Evolutionary conservation across 2,329 filamentous ascomycete genomes (phyloP).

Genomic region (Claviceps arundinis): DNA sequence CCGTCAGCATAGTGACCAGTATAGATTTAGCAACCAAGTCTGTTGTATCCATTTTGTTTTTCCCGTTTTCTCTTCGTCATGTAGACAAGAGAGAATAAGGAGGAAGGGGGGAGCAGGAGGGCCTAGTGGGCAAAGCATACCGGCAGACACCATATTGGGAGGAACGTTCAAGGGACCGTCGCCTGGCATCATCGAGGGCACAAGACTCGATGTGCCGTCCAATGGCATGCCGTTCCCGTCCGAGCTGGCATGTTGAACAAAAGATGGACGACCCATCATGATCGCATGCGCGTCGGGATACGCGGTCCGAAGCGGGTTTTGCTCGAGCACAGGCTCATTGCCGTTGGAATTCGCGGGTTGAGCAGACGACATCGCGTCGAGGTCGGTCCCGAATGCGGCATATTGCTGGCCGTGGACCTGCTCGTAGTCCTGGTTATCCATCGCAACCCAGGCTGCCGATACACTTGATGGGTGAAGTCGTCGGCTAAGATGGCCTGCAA

Average conservation of each 20-base stretch:
- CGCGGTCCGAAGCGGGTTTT: constrained; percentile 1
- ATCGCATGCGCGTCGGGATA: constrained; percentile 9
- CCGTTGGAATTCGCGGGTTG: constrained; percentile 3
- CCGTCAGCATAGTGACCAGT: not conserved
- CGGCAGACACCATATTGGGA: constrained; percentile 21
- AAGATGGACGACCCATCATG: constrained; percentile 13
- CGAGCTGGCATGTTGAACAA: constrained; percentile 15
- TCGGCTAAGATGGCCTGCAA: not conserved
- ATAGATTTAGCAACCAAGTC: not conserved
- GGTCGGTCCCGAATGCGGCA: not conserved
- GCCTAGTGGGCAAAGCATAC: constrained; percentile 11
- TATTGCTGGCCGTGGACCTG: constrained; percentile 3
- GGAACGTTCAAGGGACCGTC: constrained; percentile 9
- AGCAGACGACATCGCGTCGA: not conserved
- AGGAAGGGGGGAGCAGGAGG: not conserved
- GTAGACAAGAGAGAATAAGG: no score
- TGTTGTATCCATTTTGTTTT: no score
- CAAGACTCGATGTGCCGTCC: constrained; percentile 16
- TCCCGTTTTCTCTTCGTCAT: no score
- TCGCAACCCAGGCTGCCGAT: not conserved
- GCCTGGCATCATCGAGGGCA: constrained; percentile 19
- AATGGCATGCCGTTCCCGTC: constrained; percentile 12
- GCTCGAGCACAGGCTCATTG: constrained; percentile 3
- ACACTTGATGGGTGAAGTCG: not conserved
- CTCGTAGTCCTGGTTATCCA: constrained; percentile 4